Evolutionary conservation across 495 filamentous ascomycete genomes (phyloP), one percentile per base, ranked within the genome.

Genomic region (Glarea lozoyensis): DNA sequence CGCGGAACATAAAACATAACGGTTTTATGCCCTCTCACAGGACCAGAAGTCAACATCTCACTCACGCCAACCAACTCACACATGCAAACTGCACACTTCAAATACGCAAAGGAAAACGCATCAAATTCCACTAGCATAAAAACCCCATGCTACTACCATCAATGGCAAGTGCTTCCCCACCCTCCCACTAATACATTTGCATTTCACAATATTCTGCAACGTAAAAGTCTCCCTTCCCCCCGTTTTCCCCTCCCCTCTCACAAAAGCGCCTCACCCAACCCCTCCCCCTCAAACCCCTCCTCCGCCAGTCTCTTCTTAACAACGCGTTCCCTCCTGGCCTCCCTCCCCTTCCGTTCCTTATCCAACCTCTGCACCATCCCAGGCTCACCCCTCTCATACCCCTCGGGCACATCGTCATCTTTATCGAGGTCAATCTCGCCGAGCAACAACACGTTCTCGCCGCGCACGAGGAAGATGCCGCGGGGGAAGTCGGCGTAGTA

Each of bases 381-480:
- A 20, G 78, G 66, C 0, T 85, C 72, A 2, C 75, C 89, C 54
- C 75, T 67, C 47, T 79, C 74, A 52, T 81, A 78, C 0, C 76
- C 74, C 19, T 76, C 63, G 0, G 89, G 88, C 27, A 88, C 64
- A 35, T 94, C 79, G 61, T 97, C 90, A 62, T 97, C 90, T 52
- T 82, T 88, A 64, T 97, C 90, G 13, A 96, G 75, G 54, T 97
- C 90, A 60, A 97, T 93, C 70, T 97, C 90, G 32, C 90, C 90
- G 3, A 97, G 65, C 37, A 97, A 62, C 21, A 94, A 64, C 7
- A 96, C 88, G 54, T 97, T 97, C 70, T 97, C 90, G 29, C 90
- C 90, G 13, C 90, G 74, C 13, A 97, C 87, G 16, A 97, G 68
- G 58, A 86, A 96, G 46, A 93, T 75, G 13, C 90, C 90, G 19